phyloP scores from a whole-genome alignment of 257 asterid genomes.

The Nyctanthes arbortristis region DNA sequence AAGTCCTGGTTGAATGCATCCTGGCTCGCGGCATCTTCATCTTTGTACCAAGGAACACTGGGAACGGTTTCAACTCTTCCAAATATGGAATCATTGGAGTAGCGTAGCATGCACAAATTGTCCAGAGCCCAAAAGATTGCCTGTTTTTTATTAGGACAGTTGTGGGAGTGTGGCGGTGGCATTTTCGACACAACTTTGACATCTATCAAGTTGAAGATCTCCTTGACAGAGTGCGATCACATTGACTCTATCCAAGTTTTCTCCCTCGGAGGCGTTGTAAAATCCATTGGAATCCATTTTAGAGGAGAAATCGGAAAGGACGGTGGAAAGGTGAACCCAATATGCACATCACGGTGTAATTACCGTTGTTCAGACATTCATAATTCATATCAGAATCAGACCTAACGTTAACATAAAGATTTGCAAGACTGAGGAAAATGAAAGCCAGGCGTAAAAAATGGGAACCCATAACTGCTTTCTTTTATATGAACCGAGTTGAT shows the following conservation, averaged over 20 bases:
- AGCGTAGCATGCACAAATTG: slow-evolving; percentile 11
- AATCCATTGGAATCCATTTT: slow-evolving; percentile 10
- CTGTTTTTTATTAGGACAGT: slow-evolving; percentile 12
- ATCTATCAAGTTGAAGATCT: background rate
- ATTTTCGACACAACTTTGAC: slow-evolving; percentile 11
- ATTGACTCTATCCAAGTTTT: slow-evolving; percentile 23
- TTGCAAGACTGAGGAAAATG: no score
- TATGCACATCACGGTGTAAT: no score
- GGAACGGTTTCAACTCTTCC: background rate
- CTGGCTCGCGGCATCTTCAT: background rate
- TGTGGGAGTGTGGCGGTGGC: background rate
- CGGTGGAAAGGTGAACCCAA: slow-evolving; percentile 22
- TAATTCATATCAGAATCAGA: no score
- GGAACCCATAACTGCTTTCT: no score
- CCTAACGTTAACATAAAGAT: no score
- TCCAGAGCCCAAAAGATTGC: slow-evolving; percentile 17
- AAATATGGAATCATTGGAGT: no score
- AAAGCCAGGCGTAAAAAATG: no score
- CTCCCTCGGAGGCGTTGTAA: no score
- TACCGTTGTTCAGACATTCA: no score
- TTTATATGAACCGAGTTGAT: no score
- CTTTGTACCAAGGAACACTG: no score
- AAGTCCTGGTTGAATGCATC: slow-evolving; percentile 30
- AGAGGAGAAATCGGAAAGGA: slow-evolving; percentile 15
- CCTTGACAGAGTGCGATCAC: slow-evolving; percentile 24